Evolutionary conservation across 805 yeast species (phyloP).

Genomic region (Tetrapisispora namnaoensis): DNA sequence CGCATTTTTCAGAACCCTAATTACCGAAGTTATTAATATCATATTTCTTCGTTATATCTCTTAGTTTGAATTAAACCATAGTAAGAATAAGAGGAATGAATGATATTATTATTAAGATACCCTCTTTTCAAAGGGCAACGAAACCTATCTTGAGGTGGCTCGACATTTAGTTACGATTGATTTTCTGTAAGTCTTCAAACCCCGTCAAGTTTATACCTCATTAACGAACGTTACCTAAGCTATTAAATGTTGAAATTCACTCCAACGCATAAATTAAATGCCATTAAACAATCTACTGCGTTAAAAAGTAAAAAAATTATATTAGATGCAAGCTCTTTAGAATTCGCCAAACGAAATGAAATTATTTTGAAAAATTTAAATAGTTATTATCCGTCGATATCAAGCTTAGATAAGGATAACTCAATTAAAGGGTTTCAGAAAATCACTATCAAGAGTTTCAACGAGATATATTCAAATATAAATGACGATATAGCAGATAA

Average conservation of each 20-base stretch:
- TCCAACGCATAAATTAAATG: neutral
- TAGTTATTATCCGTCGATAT: slow-evolving; percentile 22
- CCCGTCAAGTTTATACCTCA: too few relatives aligned
- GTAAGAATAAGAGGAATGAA: too few relatives aligned
- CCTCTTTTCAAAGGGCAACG: too few relatives aligned
- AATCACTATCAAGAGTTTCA: slow-evolving; percentile 10
- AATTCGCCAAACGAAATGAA: slow-evolving; percentile 15
- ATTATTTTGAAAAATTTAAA: slow-evolving; percentile 8
- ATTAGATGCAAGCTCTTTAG: slow-evolving; percentile 15
- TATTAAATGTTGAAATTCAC: neutral
- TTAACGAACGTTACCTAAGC: too few relatives aligned
- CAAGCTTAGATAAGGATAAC: slow-evolving; percentile 4
- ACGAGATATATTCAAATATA: slow-evolving; percentile 2
- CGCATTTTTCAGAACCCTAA: too few relatives aligned
- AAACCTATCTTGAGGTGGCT: too few relatives aligned
- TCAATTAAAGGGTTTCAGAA: neutral
- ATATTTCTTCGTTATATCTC: too few relatives aligned
- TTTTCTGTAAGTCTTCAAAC: too few relatives aligned
- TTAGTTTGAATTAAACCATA: too few relatives aligned
- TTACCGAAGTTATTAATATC: too few relatives aligned
- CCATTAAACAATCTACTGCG: neutral
- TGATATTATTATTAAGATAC: too few relatives aligned
- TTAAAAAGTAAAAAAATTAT: slow-evolving; percentile 2
- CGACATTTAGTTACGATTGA: too few relatives aligned
- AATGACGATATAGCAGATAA: neutral